Evolutionary conservation across 108 stramenopile species (phyloP).

Genomic region (Hondaea fermentalgiana): DNA sequence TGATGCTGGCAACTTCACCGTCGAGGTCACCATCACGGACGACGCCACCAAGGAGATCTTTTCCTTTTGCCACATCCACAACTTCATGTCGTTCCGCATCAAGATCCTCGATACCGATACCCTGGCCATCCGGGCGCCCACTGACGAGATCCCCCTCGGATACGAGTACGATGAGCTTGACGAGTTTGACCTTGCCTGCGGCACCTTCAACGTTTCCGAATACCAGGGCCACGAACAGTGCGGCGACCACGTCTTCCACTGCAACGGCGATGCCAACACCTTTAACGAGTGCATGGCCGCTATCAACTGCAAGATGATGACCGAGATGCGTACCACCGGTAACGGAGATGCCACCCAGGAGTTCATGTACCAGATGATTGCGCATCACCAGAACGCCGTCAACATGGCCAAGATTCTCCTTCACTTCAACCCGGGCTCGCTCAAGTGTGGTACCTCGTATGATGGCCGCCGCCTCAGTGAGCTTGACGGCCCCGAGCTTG

Average conservation of each 20-base stretch:
- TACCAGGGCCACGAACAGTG: constrained; percentile 37
- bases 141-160: constrained; percentile 37
- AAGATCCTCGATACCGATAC: constrained; percentile 53
- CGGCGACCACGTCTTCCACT: constrained; percentile 32
- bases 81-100: constrained; percentile 62
- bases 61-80: constrained; percentile 80
- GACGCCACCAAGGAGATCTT: constrained; percentile 62
- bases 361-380: constrained; percentile 77
- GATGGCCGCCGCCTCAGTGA: not conserved
- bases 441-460: constrained; percentile 6
- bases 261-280: constrained; percentile 25
- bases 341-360: constrained; percentile 17
- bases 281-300: constrained; percentile 42
- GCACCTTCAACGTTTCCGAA: constrained; percentile 37
- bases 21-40: constrained; percentile 51
- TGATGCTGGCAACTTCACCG: constrained; percentile 47
- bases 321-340: constrained; percentile 33
- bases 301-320: constrained; percentile 43
- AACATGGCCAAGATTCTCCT: constrained; percentile 79
- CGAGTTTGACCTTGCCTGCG: constrained; percentile 58
- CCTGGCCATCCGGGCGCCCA: constrained; percentile 20
- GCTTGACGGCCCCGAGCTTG: too few relatives aligned
- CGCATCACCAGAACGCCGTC: constrained; percentile 79
- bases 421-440: constrained; percentile 20
- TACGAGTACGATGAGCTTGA: constrained; percentile 42